Conservation (phyloP, 495 filamentous ascomycete species). For the Penicillium atrosanguineum region DNA sequence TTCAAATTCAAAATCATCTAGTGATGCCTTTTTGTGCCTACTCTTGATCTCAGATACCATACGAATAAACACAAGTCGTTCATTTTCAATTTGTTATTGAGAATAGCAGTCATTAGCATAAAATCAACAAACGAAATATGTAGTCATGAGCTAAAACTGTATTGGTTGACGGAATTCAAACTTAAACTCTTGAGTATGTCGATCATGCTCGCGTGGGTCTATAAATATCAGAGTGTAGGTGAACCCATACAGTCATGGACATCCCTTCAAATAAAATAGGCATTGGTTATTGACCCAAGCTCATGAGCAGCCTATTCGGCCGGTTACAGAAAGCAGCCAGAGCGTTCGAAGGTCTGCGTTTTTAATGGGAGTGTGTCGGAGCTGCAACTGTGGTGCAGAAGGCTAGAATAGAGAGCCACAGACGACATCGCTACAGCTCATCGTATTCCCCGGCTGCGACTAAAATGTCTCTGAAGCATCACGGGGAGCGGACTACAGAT, state of each 20-base stretch:
- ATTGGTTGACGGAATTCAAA: not conserved
- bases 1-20: constrained; percentile 1
- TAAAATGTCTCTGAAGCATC: constrained; percentile 10
- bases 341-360: not conserved
- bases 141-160: not conserved
- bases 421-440: not conserved
- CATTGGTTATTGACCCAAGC: not conserved
- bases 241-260: not conserved
- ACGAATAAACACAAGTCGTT: not conserved
- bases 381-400: not conserved
- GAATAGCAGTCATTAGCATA: no score
- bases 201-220: not conserved
- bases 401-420: not conserved
- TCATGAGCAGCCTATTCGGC: not conserved
- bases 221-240: not conserved
- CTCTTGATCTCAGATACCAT: not conserved
- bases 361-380: not conserved
- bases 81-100: not conserved
- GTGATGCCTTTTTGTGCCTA: not conserved
- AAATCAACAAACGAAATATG: no score
- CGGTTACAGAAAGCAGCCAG: not conserved
- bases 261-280: not conserved
- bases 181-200: not conserved
- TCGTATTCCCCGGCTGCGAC: constrained; percentile 10
- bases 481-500: not conserved